Evolutionary conservation across 1,284 basidiomycete species (phyloP), one percentile per base, ranked within the genome.

Genomic region (Rhodotorula sp.): DNA sequence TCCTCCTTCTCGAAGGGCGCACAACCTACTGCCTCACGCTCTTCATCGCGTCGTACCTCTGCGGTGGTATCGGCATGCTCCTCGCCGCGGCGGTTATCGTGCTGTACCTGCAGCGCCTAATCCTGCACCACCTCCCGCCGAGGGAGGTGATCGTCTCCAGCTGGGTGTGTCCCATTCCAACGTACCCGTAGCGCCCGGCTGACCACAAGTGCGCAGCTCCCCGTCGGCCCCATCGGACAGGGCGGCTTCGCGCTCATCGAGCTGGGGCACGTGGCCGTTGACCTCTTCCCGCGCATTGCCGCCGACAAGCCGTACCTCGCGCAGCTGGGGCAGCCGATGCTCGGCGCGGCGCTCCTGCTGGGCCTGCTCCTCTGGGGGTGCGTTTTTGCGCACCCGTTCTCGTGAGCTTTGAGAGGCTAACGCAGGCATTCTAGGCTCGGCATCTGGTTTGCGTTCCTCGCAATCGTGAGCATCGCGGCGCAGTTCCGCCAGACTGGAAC

Each of bases 221-320:
- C 78, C 12, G 64, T 79, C 21, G 78, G 78, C 3, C 77, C 78
- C 1, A 76, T 75, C 37, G 78, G 78, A n/a, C 78, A 78, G 32
- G 76, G 70, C 6, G 78, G 78, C 2, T 78, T 69, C 58, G 75
- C 78, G 4, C 29, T 78, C 29, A 70, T 78, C 22, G 75, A 78
- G 61, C 63, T 78, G 67, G 78, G 78, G 21, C 66, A 67, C 27
- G 73, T 75, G 41, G 66, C 77, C 13, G 29, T 59, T 19, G 32
- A 34, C 1, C 64, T 79, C 13, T 78, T 79, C 61, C 78, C 78
- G 3, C 55, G 59, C 17, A 64, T 78, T 39, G 67, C 69, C 5
- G 37, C 65, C 6, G 12, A 54, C 39, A 46, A 76, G n/a, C 73
- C 71, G 0, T 66, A 72, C 19, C 58, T 79, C 6, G 46, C 66